Evolutionary conservation across 1,284 basidiomycete species (phyloP).

Genomic region (Cerrena zonata): DNA sequence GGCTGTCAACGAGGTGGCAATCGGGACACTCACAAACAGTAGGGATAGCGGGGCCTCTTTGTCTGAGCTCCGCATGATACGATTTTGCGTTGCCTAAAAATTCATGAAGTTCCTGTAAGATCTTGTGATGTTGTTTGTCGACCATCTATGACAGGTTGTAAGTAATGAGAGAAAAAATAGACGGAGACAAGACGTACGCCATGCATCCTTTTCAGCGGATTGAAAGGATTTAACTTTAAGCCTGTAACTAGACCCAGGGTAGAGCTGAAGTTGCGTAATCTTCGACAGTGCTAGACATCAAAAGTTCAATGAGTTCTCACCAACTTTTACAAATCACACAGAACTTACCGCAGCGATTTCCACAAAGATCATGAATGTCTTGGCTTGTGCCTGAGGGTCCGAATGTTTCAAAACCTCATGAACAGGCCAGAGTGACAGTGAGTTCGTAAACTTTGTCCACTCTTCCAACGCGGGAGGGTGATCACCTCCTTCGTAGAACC

Average conservation of each 20-base stretch:
- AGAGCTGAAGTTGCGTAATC: conserved; percentile 10
- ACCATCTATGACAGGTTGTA: too few species aligned
- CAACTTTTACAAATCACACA: neutral
- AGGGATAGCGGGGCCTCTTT: conserved; percentile 5
- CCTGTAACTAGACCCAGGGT: conserved; percentile 4
- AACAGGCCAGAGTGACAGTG: conserved; percentile 12
- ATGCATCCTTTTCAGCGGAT: neutral
- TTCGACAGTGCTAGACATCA: conserved; percentile 8
- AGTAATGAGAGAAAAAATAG: neutral
- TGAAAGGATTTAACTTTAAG: neutral
- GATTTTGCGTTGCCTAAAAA: too few species aligned
- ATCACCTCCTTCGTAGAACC: conserved; percentile 4
- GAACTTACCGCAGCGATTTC: conserved; percentile 9
- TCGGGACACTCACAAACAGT: conserved; percentile 8
- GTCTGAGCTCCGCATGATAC: conserved; percentile 4
- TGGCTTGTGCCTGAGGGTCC: neutral
- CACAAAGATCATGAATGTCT: conserved; percentile 5
- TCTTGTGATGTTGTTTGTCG: neutral
- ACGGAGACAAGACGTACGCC: conserved; percentile 2
- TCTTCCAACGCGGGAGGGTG: conserved; percentile 3
- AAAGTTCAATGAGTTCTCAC: too few species aligned
- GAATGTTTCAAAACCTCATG: conserved; percentile 2
- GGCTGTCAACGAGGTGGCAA: too few species aligned
- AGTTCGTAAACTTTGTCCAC: conserved; percentile 13
- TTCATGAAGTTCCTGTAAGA: neutral